Conservation (phyloP, 2,329 filamentous ascomycete genomes). For the Cucurbitaria berberidis region DNA sequence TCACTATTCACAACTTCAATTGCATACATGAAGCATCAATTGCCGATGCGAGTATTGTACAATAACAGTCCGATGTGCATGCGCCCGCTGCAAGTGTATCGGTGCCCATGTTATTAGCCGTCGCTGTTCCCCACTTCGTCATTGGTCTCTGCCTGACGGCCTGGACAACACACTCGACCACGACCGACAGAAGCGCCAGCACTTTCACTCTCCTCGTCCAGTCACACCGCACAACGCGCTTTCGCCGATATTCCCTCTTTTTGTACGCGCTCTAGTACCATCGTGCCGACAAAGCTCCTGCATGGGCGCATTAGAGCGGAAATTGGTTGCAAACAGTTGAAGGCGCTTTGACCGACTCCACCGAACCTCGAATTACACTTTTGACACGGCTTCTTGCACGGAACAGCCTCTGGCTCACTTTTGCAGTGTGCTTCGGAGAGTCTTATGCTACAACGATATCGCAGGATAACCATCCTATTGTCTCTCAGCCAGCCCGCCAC, state of each 20-base stretch:
- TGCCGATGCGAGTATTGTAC: not conserved
- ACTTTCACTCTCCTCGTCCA: conserved; percentile 26
- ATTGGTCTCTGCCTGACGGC: conserved; percentile 32
- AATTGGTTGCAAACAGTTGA: conserved; percentile 24
- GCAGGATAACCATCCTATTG: not conserved
- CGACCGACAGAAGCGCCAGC: conserved; percentile 33
- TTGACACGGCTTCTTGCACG: conserved; percentile 1
- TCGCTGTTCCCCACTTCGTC: conserved; percentile 33
- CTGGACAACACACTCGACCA: conserved; percentile 31
- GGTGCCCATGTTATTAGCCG: conserved; percentile 26
- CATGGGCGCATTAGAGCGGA: conserved; percentile 30
- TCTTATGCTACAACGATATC: conserved; percentile 1
- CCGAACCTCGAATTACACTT: conserved; percentile 13
- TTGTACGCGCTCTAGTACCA: conserved; percentile 28
- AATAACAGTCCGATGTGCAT: conserved; percentile 8
- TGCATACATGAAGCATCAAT: not conserved
- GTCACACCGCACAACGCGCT: conserved; percentile 29
- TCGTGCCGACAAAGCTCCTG: conserved; percentile 23
- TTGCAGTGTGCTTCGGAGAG: conserved; percentile 1
- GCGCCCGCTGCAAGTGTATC: conserved; percentile 13
- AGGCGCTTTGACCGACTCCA: conserved; percentile 43
- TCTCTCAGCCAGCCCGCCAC: conserved; percentile 8
- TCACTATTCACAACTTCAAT: not conserved
- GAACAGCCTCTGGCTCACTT: conserved; percentile 1
- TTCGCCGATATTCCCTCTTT: conserved; percentile 8